phyloP scores from a whole-genome alignment of 495 filamentous ascomycete genomes.

The Glarea lozoyensis region DNA sequence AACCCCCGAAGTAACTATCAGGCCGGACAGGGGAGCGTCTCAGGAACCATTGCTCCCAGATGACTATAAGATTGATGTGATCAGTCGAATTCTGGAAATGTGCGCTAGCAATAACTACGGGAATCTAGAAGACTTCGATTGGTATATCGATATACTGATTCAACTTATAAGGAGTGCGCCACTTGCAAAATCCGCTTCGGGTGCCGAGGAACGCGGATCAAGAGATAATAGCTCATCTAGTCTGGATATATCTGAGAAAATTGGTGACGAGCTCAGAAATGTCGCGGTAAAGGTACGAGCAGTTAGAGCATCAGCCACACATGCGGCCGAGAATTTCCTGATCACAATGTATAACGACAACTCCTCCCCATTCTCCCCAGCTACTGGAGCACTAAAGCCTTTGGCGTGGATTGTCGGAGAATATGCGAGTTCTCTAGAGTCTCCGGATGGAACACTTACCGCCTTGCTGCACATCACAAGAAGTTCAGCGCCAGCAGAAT shows the following conservation, averaged over 20 bases:
- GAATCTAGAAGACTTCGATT: slow-evolving; percentile 83
- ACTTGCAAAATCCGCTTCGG: slow-evolving; percentile 14
- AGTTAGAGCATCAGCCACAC: slow-evolving; percentile 64
- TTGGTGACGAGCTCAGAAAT: slow-evolving; percentile 79
- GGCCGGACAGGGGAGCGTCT: slow-evolving; percentile 26
- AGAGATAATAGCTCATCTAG: background rate
- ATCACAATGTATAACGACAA: slow-evolving; percentile 34
- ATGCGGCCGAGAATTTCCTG: slow-evolving; percentile 75
- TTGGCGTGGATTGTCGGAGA: slow-evolving; percentile 83
- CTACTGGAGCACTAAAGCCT: slow-evolving; percentile 56
- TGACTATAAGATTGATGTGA: slow-evolving; percentile 73
- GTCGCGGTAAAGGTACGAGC: slow-evolving; percentile 85
- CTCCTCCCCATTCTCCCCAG: slow-evolving; percentile 26
- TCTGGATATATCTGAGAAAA: slow-evolving; percentile 52
- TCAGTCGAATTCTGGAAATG: slow-evolving; percentile 75
- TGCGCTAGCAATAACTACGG: slow-evolving; percentile 86
- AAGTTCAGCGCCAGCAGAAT: slow-evolving; percentile 46
- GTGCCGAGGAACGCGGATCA: slow-evolving; percentile 6
- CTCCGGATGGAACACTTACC: slow-evolving; percentile 55
- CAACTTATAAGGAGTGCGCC: slow-evolving; percentile 68
- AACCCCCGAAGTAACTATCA: slow-evolving; percentile 33
- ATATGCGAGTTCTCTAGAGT: slow-evolving; percentile 59
- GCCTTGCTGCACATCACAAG: slow-evolving; percentile 63
- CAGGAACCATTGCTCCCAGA: slow-evolving; percentile 51
- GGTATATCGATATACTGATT: slow-evolving; percentile 83